Base-by-base conservation (phyloP, 305 asterid genomes). In the Fraxinus ornus region DNA sequence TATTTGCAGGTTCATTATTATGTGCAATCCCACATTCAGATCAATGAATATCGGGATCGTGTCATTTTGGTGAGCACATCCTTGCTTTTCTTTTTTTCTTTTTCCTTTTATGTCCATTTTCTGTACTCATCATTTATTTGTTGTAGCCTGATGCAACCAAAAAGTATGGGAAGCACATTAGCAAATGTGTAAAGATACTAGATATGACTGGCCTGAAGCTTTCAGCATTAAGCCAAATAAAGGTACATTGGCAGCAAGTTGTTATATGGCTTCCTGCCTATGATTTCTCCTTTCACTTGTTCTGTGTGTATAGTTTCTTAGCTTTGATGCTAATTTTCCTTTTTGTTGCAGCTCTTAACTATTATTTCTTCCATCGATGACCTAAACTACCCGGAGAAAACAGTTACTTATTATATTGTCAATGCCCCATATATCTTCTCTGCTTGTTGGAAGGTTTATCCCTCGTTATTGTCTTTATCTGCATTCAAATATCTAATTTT, bases 201-300 rank as follows among this genome's bases (percentile, higher is more conserved):
- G 98, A 94, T 83, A 93, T 94, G 98, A 90, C 93, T 66, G 98
- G 98, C 79, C 66, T 94, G 89, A 94, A 90, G 89, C 93, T 94
- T 88, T 93, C 98, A 24, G 92, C 98, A 22, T 84, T 94, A 85
- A 92, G 89, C 89, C 89, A 92, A 75, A 89, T 92, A 86, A 93
- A 94, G 98, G 98, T 94, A 89, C 83, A 55, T 47, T 37, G 83
- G 47, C 78, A 75, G 84, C 77, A 12, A 78, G 39, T 72, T 15
- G 44, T 79, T 68, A 79, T 15, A 62, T 44, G 7, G 70, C 57
- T 76, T 79, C 55, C 73, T 80, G 35, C 22, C 80, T 47, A 19
- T 28, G 72, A 26, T 37, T 47, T 71, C 52, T 82, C 80, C 82
- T 64, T 74, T 77, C 26, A 21, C 1, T 57, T 76, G n/a, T 13